These are phyloP conservation scores for Citrullus colocynthis DNA, from an alignment of 306 rosid species.

Conservation along the genomic window DNA sequence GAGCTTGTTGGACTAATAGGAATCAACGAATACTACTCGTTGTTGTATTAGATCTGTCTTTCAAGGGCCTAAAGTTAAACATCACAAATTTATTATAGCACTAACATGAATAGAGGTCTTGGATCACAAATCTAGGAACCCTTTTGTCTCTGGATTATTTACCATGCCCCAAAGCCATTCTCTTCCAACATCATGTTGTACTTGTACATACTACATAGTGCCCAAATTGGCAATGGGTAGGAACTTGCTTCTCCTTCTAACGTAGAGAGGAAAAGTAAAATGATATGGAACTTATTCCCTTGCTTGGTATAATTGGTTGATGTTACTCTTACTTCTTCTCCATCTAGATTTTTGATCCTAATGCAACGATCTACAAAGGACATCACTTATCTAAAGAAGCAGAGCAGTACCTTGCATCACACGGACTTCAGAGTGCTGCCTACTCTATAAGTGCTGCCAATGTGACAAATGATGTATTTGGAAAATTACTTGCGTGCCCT, in stretches of 20 bases:
- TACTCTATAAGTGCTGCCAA: constrained; percentile 48
- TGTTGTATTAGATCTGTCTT: not conserved
- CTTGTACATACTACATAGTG: not conserved
- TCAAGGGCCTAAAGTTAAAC: not conserved
- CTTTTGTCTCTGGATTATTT: not conserved
- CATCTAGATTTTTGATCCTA: constrained; percentile 35
- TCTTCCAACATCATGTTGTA: not conserved
- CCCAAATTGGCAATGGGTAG: not conserved
- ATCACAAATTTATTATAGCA: not conserved
- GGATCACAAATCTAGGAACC: not conserved
- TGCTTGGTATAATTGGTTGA: not conserved
- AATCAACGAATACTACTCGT: not conserved
- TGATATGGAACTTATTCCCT: not conserved
- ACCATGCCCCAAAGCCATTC: not conserved
- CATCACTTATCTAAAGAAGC: constrained; percentile 43
- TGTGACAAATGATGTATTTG: constrained; percentile 43
- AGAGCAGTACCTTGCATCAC: constrained; percentile 47
- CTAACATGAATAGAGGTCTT: not conserved
- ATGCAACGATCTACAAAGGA: constrained; percentile 55
- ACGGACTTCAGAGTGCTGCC: constrained; percentile 53
- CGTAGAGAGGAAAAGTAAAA: not conserved
- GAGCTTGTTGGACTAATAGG: not conserved
- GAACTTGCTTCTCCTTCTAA: not conserved
- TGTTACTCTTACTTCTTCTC: not conserved
- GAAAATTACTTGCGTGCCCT: constrained; percentile 49